Conservation (phyloP, 225 moss, liverwort and hornwort genomes). For the Pleurozium schreberi region DNA sequence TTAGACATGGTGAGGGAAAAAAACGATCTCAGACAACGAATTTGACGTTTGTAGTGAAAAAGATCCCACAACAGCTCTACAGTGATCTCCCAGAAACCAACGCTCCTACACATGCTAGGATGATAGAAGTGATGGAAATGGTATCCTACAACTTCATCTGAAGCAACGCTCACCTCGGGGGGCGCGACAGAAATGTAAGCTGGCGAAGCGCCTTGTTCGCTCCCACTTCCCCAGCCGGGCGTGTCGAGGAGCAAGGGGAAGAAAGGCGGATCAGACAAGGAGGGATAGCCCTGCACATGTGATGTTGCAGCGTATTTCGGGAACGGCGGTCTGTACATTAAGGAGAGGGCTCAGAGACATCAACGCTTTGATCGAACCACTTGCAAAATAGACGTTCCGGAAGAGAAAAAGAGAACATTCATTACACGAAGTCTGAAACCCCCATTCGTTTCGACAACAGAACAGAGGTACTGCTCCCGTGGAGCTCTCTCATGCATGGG, state of each 20-base stretch:
- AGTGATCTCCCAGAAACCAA: background rate
- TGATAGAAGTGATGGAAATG: background rate
- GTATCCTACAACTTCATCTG: background rate
- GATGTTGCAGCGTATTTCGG: constrained; percentile 7
- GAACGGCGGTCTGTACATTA: constrained; percentile 36
- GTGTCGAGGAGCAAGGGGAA: constrained; percentile 29
- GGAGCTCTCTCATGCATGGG: background rate
- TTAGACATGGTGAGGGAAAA: background rate
- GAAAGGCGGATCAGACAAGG: constrained; percentile 30
- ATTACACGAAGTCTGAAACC: background rate
- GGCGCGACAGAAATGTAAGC: constrained; percentile 55
- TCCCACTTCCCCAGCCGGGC: constrained; percentile 8
- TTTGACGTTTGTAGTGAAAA: background rate
- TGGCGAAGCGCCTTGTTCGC: background rate
- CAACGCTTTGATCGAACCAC: background rate
- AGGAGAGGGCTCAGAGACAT: background rate
- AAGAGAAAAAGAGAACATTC: background rate
- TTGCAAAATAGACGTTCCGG: background rate
- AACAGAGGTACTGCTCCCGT: background rate
- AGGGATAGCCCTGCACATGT: constrained; percentile 44
- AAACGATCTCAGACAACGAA: background rate
- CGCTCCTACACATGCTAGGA: background rate
- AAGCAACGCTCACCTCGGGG: constrained; percentile 34
- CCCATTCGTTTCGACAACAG: background rate
- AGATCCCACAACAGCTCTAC: no score